Base-by-base conservation (phyloP, 2,329 filamentous ascomycete species). In the Calonectria fujianensis region DNA sequence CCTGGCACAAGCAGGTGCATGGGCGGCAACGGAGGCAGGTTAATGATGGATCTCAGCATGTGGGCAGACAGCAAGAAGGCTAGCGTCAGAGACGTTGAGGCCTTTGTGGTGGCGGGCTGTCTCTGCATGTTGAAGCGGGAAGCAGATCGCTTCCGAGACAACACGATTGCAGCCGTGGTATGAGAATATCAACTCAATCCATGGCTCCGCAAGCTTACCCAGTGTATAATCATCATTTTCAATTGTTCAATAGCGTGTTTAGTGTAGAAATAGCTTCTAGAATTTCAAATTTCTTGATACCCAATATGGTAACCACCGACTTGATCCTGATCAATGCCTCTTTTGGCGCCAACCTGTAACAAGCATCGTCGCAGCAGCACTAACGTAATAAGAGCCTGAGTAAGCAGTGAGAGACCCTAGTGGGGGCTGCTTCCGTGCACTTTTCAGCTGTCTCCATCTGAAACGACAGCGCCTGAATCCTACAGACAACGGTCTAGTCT, bases 81-180 rank as follows among this genome's bases (percentile, higher is more conserved):
- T 48, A 72, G 32, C 3, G 37, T 50, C 13, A n/a, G 70, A 29
- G 72, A 67, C 0, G 69, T 79, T 1, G 78, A 80, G 71, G 77
- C 78, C 4, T 79, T 79, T 61, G 57, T 76, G 18, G 77, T 80
- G 16, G 78, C 78, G 50, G 74, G 77, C 11, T 78, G 73, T 24
- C 76, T 80, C 13, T 69, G 74, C 57, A 80, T 80, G 78, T 67
- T 80, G 29, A 80, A 80, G 75, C 75, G 75, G 35, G 78, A 80
- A 51, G 78, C 75, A 29, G 78, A 80, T 52, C 74, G 77, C 11
- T 79, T 78, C 59, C 73, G 70, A 18, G 69, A 79, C n/a, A 78
- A 76, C 29, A 67, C 64, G 32, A 74, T 78, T 59, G 76, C 78
- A 4, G 70, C 68, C 16, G 74, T 80, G 29, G 50, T 48, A 24